Evolutionary conservation across 768 basidiomycete genomes (phyloP), one percentile per base, ranked within the genome.

Genomic region (Tulasnella sp.): DNA sequence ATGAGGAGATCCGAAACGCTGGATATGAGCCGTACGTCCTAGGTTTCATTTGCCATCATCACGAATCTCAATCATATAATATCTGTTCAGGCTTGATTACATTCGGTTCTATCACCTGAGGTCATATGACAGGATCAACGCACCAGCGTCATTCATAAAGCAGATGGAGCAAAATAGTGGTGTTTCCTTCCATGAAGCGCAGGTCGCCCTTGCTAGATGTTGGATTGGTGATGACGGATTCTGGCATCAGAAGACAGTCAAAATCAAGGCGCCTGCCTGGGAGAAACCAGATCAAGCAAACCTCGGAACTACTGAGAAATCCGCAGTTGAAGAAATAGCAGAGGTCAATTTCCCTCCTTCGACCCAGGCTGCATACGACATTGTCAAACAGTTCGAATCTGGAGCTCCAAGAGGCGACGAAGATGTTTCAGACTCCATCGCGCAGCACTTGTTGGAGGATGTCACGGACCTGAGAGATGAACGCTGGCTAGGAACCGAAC

Each of bases 81-180:
- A 12, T 2, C 15, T 7, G 6, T 7, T 40, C 55, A 88, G 87
- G 19, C 59, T 70, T 66, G 80, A 91, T 50, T 91, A 83, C 62
- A 84, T 95, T 58, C 75, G 80, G 8, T 88, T 95, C 73, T 96
- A 85, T 68, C 90, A 98, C 66, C 72, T 99, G 20, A 76, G 93
- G 28, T 70, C 81, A 1, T 99, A 93, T 62, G 92, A 96, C 61
- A 32, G 53, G 24, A 52, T 54, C 20, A 54, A 54, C 25, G 53
- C 41, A 3, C 53, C 53, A 2, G 32, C 34, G 34, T 48, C 48
- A 13, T 48, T 54, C 45, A 54, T 54, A 31, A 16, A 12, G 19
- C 24, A 46, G 16, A 84, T 85, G 74, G 86, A 93, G 62, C 61
- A 74, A 49, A 67, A 72, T 59, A 81, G 82, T 1, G 84, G 83